phyloP scores from a whole-genome alignment of 2,329 filamentous ascomycete species.

The Penicillium sp. region DNA sequence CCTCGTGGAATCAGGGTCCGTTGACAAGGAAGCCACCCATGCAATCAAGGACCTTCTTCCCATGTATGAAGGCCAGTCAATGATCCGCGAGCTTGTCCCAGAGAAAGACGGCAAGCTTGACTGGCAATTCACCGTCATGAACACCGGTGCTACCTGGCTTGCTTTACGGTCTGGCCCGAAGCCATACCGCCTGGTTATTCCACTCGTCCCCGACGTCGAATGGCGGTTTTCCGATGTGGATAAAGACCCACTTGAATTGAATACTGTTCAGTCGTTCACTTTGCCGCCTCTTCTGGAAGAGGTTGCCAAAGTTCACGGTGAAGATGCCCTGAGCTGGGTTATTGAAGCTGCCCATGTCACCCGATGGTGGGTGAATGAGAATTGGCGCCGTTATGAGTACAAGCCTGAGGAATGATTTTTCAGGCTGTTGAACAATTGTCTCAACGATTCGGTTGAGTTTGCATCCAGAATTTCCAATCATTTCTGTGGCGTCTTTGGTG shows the following conservation, averaged over 20 bases:
- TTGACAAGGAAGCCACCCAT: conserved; percentile 34
- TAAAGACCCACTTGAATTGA: conserved; percentile 37
- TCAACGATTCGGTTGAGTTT: neutral
- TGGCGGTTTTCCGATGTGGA: conserved; percentile 39
- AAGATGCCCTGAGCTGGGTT: conserved; percentile 40
- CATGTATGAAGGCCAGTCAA: conserved; percentile 51
- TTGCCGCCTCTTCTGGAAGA: conserved; percentile 28
- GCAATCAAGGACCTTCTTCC: conserved; percentile 45
- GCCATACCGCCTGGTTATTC: conserved; percentile 70
- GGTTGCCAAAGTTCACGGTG: conserved; percentile 30
- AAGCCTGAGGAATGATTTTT: conserved; percentile 8
- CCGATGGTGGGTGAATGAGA: conserved; percentile 44
- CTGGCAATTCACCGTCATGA: conserved; percentile 40
- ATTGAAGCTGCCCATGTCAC: conserved; percentile 39
- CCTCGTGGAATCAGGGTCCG: conserved; percentile 43
- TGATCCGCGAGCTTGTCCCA: conserved; percentile 45
- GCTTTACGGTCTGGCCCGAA: conserved; percentile 73
- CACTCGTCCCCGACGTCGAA: conserved; percentile 71
- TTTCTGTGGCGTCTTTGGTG: conserved; percentile 1
- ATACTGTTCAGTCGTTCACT: conserved; percentile 36
- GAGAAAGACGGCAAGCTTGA: conserved; percentile 36
- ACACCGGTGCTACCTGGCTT: conserved; percentile 53
- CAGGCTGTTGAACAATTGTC: neutral
- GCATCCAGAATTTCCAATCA: neutral
- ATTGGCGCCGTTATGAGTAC: conserved; percentile 24